Base-by-base conservation (phyloP, 495 filamentous ascomycete species). In the Penicillium goetzii region DNA sequence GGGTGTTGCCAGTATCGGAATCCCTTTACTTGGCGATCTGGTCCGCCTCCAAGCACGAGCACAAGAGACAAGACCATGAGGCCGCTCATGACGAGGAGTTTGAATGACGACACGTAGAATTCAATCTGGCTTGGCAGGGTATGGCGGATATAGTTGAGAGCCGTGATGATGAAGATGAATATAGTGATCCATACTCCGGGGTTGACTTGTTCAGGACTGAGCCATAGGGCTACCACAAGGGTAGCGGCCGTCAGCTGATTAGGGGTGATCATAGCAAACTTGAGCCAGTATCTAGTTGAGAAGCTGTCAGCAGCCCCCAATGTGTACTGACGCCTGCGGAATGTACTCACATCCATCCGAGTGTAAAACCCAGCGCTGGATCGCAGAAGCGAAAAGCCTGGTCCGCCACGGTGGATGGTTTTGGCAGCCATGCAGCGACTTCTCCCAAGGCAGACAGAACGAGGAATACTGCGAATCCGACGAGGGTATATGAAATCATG, bases 161-260 rank as follows among this genome's bases (percentile, higher is more conserved):
- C 52, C 8, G 89, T 65, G 58, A 92, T 90, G 6, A 80, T 70
- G 19, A 86, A 72, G 4, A 91, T 77, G 68, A 92, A 90, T 11
- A 90, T 76, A 4, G 86, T 81, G 45, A 92, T 91, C 82, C 85
- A 93, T 0, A 90, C 85, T n/a, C 85, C 88, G 0, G 89, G 85
- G 62, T 93, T 92, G 52, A 92, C 82, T 40, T 75, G 50, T 25
- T 71, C 62, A 4, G 80, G 72, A 15, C 83, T 80, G 15, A 84
- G 65, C 92, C 92, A 96, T 58, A 85, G 89, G 52, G 88, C 83
- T 11, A 94, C 80, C 11, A 94, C 82, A 15, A 93, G 73, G 12
- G 88, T 84, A 19, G 88, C 85, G 25, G 91, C 90, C 15, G 89
- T 93, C 41, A 93, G 76, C 65, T 95, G 90, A 66, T 92, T 92